Percentiles rank a stretch among this genome's conserved stretches.
Evolutionary conservation across 768 basidiomycete genomes (phyloP).

Genomic region (Lactarius tabidus): DNA sequence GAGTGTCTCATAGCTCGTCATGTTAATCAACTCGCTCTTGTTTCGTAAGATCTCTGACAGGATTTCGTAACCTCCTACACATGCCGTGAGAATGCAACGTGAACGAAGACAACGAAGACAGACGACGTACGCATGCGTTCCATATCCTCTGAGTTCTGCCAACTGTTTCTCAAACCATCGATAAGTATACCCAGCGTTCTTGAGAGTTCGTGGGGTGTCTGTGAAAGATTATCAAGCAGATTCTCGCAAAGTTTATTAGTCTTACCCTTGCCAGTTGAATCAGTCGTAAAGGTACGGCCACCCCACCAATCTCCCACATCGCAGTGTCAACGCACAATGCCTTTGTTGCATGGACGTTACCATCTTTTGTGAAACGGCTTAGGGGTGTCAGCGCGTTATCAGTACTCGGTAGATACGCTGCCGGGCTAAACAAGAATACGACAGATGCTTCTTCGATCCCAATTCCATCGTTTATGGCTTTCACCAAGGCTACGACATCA

Average conservation of each 20-base stretch:
- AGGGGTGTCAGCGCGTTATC: constrained; percentile 12
- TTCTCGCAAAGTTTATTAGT: constrained; percentile 1
- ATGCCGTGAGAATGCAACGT: neutral
- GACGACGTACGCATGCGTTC: constrained; percentile 68
- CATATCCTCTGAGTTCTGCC: constrained; percentile 96
- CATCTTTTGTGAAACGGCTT: constrained; percentile 33
- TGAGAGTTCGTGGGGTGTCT: constrained; percentile 78
- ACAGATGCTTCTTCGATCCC: constrained; percentile 39
- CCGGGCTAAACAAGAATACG: constrained; percentile 38
- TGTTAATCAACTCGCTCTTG: constrained; percentile 72
- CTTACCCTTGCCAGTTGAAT: constrained; percentile 73
- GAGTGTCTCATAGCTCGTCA: constrained; percentile 75
- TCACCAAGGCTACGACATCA: constrained; percentile 40
- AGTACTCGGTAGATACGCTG: constrained; percentile 25
- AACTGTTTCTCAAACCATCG: constrained; percentile 76
- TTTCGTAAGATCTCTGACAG: constrained; percentile 66
- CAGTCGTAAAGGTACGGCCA: constrained; percentile 64
- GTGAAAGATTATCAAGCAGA: neutral
- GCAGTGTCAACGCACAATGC: constrained; percentile 65
- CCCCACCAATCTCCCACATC: constrained; percentile 81
- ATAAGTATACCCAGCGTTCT: constrained; percentile 66
- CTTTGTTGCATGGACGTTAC: constrained; percentile 58
- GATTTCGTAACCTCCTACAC: constrained; percentile 81
- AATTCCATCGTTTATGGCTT: constrained; percentile 48
- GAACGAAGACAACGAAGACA: neutral